Percentiles rank a stretch among this genome's conserved stretches.
These are phyloP conservation scores for Neofusicoccum cordaticola DNA, from an alignment of 2,329 filamentous ascomycete species.

Conservation along the genomic window DNA sequence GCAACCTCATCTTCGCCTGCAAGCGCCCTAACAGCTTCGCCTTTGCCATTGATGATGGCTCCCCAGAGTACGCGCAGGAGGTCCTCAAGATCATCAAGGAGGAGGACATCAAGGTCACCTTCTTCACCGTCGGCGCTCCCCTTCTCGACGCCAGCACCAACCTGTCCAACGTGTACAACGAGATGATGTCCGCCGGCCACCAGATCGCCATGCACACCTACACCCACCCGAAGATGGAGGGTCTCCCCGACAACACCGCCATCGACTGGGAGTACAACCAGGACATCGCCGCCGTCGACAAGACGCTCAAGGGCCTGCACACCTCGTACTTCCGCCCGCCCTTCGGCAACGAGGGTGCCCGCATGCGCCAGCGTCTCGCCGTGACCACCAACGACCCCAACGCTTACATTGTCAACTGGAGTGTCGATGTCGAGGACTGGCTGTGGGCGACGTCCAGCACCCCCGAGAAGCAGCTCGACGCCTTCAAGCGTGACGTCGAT, in stretches of 20 bases:
- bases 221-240: conserved; percentile 67
- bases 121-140: conserved; percentile 67
- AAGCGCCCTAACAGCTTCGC: conserved; percentile 68
- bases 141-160: conserved; percentile 59
- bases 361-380: conserved; percentile 62
- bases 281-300: conserved; percentile 51
- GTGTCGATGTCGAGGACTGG: conserved; percentile 70
- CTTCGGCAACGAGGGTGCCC: conserved; percentile 65
- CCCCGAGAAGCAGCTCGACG: conserved; percentile 64
- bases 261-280: conserved; percentile 64
- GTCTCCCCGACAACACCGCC: conserved; percentile 49
- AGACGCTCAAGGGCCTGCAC: conserved; percentile 34
- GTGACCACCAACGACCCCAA: conserved; percentile 41
- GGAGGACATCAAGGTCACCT: conserved; percentile 64
- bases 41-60: conserved; percentile 69
- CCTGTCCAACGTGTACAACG: conserved; percentile 61
- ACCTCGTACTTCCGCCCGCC: conserved; percentile 65
- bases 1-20: conserved; percentile 61
- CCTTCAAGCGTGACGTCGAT: conserved; percentile 61
- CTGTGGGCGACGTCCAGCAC: conserved; percentile 61
- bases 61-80: conserved; percentile 57
- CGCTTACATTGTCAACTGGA: conserved; percentile 65
- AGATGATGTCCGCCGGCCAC: conserved; percentile 62
- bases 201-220: conserved; percentile 68
- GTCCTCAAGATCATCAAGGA: conserved; percentile 61